Evolutionary conservation across 2,329 filamentous ascomycete species (phyloP).

Genomic region (Pyrenochaeta sp.): DNA sequence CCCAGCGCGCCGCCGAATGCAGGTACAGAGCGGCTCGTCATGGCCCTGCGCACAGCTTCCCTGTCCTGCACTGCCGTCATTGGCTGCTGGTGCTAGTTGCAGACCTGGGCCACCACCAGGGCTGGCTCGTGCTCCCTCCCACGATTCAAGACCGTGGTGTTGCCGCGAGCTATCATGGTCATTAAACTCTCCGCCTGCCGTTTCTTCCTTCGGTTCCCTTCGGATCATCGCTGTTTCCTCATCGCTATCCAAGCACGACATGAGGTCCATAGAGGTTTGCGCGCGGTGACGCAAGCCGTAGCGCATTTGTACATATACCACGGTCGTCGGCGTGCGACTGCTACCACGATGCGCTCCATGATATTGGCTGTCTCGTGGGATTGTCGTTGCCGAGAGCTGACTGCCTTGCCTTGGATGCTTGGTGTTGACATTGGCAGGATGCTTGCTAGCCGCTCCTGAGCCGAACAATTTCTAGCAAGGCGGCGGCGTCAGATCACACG

Average conservation of each 20-base stretch:
- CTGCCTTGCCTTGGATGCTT: slow-evolving; percentile 13
- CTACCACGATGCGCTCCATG: background rate
- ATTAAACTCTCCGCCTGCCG: slow-evolving; percentile 15
- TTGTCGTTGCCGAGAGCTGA: slow-evolving; percentile 6
- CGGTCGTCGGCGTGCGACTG: background rate
- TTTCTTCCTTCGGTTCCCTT: background rate
- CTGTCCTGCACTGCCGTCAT: slow-evolving; percentile 17
- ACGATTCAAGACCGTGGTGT: slow-evolving; percentile 15
- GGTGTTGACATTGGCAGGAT: slow-evolving; percentile 5
- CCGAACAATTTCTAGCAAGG: background rate
- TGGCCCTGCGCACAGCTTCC: slow-evolving; percentile 12
- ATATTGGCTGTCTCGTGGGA: background rate
- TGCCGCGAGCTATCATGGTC: slow-evolving; percentile 11
- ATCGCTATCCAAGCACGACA: background rate
- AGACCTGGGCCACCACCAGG: slow-evolving; percentile 17
- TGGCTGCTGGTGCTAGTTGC: slow-evolving; percentile 23
- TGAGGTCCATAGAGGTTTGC: too few species aligned
- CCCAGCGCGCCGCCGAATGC: slow-evolving; percentile 24
- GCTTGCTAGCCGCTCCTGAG: slow-evolving; percentile 1
- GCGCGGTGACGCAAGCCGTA: too few species aligned
- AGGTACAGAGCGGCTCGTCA: slow-evolving; percentile 30
- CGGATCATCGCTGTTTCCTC: background rate
- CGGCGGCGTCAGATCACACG: slow-evolving; percentile 3
- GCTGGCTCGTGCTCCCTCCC: slow-evolving; percentile 17
- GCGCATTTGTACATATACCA: background rate